Conservation (phyloP, 2,329 filamentous ascomycete genomes). For the Whalleya microplaca region DNA sequence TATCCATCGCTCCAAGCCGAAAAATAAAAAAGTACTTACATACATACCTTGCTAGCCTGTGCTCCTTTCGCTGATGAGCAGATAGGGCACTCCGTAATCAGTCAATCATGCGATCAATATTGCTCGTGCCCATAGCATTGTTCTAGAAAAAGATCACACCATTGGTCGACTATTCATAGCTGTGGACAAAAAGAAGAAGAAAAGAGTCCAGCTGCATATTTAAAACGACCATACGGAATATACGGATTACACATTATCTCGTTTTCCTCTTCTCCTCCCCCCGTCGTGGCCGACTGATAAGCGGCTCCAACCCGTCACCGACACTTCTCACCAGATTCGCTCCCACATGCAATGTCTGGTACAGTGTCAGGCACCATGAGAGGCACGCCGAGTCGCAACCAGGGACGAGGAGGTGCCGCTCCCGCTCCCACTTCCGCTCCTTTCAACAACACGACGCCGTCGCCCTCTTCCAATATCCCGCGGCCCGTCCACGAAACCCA, state of each 20-base stretch:
- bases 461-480: slow-evolving; percentile 67
- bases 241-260: background rate
- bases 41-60: too few relatives aligned
- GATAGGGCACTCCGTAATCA: too few relatives aligned
- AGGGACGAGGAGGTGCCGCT: slow-evolving; percentile 52
- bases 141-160: too few relatives aligned
- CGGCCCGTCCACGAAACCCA: slow-evolving; percentile 69
- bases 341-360: slow-evolving; percentile 51
- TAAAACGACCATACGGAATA: too few relatives aligned
- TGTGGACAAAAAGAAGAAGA: too few relatives aligned
- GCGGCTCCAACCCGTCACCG: background rate
- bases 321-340: slow-evolving; percentile 4
- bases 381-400: slow-evolving; percentile 67
- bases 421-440: slow-evolving; percentile 40
- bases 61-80: too few relatives aligned
- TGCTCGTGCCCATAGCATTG: background rate
- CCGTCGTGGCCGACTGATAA: too few relatives aligned
- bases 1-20: too few relatives aligned
- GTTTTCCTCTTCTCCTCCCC: background rate
- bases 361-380: slow-evolving; percentile 69
- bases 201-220: too few relatives aligned
- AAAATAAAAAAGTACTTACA: too few relatives aligned
- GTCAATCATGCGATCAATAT: background rate
- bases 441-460: slow-evolving; percentile 63
- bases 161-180: too few relatives aligned